Conservation (phyloP, 192 early-diverging fungal species). For the Thamnidium elegans region DNA sequence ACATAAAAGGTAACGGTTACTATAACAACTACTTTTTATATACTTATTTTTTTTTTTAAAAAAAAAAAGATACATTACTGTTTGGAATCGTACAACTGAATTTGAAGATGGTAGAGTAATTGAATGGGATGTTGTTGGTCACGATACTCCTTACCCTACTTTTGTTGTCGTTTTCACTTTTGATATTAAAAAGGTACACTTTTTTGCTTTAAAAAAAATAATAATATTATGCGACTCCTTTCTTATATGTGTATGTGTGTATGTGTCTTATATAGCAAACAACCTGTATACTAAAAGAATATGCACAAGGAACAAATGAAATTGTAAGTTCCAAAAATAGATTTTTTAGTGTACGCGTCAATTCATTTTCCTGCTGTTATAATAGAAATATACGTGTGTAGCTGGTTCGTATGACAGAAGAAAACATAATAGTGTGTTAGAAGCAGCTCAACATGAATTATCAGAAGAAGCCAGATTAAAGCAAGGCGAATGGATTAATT, state of each 20-base stretch:
- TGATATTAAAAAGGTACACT: constrained; percentile 40
- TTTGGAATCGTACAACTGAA: constrained; percentile 35
- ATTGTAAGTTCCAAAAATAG: constrained; percentile 32
- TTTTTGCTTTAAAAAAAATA: no score
- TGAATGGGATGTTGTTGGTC: constrained; percentile 55
- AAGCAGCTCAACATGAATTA: constrained; percentile 51
- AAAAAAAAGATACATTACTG: constrained; percentile 43
- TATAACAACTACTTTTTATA: not conserved
- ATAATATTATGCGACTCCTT: no score
- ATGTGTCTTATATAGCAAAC: constrained; percentile 49
- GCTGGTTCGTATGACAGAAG: constrained; percentile 51
- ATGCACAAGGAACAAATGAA: constrained; percentile 57
- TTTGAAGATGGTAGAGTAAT: constrained; percentile 50
- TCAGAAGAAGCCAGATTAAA: constrained; percentile 58
- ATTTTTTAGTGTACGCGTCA: no score
- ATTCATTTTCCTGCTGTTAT: no score
- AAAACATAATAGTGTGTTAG: constrained; percentile 49
- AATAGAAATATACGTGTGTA: constrained; percentile 54
- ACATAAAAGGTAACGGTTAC: constrained; percentile 42
- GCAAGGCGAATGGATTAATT: constrained; percentile 44
- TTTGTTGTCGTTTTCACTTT: constrained; percentile 53
- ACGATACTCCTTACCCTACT: constrained; percentile 40
- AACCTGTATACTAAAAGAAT: constrained; percentile 55
- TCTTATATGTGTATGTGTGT: no score
- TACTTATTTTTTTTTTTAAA: not conserved